phyloP scores from a whole-genome alignment of 495 filamentous ascomycete genomes.

The Penicillium verhagenii region DNA sequence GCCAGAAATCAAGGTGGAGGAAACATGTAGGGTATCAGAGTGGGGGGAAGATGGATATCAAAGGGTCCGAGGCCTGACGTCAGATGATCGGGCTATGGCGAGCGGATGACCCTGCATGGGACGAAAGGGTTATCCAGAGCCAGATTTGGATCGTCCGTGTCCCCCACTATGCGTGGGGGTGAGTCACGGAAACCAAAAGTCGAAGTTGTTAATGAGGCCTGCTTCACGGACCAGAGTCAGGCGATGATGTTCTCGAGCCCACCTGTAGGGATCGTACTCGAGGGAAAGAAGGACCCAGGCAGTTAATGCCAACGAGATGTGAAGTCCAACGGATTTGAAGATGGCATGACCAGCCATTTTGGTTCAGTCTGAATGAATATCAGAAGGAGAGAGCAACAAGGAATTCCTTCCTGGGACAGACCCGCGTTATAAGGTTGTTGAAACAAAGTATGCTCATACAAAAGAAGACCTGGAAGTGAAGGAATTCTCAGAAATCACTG shows the following conservation, averaged over 20 bases:
- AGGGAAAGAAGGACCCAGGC: background rate
- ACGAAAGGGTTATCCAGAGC: background rate
- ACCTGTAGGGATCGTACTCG: background rate
- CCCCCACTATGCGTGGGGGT: background rate
- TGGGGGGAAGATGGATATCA: background rate
- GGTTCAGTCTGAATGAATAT: background rate
- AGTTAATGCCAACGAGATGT: background rate
- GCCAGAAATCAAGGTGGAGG: background rate
- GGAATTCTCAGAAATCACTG: constrained; percentile 62
- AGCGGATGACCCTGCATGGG: background rate
- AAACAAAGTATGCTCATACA: constrained; percentile 11
- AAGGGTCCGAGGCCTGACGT: background rate
- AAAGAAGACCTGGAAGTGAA: background rate
- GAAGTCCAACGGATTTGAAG: background rate
- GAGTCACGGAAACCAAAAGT: background rate
- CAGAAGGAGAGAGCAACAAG: background rate
- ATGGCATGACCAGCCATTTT: background rate
- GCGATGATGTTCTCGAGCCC: background rate
- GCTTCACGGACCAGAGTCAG: background rate
- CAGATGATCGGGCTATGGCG: background rate
- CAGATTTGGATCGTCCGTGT: background rate
- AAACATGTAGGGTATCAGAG: background rate
- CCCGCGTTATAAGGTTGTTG: constrained; percentile 8
- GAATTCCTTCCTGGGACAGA: background rate
- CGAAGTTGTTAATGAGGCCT: background rate